Conservation (phyloP, 805 yeast species). For the Kuraishia piskuri region DNA sequence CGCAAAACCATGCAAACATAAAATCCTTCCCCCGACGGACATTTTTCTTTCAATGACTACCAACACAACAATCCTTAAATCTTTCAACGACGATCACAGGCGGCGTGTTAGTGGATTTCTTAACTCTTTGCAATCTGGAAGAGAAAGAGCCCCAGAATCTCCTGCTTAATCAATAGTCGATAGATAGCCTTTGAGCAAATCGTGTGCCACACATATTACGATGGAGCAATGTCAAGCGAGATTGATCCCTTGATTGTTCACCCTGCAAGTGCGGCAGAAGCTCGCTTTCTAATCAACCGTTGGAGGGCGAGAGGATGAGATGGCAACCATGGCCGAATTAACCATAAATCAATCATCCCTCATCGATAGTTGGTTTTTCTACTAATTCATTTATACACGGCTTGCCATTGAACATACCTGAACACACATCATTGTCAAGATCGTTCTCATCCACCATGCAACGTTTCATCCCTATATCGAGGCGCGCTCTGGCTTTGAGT, state of each 20-base stretch:
- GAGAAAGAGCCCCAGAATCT: neutral
- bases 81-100: no score
- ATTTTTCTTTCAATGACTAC: neutral
- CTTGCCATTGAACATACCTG: no score
- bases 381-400: no score
- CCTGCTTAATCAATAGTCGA: neutral
- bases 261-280: neutral
- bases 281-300: neutral
- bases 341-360: neutral
- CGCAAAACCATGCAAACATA: constrained; percentile 89
- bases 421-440: no score
- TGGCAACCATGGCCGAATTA: neutral
- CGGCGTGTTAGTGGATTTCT: no score
- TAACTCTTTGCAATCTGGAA: no score
- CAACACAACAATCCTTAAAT: no score
- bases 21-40: constrained; percentile 34
- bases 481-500: neutral
- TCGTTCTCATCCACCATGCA: neutral
- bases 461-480: neutral
- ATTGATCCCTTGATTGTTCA: neutral
- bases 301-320: neutral
- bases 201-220: neutral
- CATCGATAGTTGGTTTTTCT: no score
- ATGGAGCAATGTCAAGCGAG: neutral
- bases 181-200: neutral